Conservation (phyloP, 1,139 yeast species). For the Candida tropicalis region DNA sequence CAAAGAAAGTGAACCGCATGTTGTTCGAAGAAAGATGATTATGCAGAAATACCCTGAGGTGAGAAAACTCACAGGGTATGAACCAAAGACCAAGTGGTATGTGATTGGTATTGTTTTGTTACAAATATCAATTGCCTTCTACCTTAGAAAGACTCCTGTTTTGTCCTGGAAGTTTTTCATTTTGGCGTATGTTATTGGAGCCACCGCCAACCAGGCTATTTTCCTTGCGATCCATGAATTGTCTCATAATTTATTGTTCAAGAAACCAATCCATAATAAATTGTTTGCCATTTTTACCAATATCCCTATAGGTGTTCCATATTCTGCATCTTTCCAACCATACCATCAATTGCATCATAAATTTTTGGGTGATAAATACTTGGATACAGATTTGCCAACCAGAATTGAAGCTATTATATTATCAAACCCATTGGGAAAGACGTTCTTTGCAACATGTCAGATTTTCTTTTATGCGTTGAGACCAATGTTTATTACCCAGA, state of each 20-base stretch:
- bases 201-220: constrained; percentile 80
- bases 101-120: constrained; percentile 62
- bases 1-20: constrained; percentile 78
- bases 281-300: constrained; percentile 77
- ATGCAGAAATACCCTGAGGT: constrained; percentile 79
- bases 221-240: constrained; percentile 89
- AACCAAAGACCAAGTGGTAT: constrained; percentile 81
- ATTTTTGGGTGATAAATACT: constrained; percentile 81
- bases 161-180: constrained; percentile 57
- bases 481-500: constrained; percentile 81
- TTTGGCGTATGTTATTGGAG: constrained; percentile 79
- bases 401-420: constrained; percentile 70
- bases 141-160: constrained; percentile 58
- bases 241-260: constrained; percentile 84
- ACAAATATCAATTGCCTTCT: constrained; percentile 65
- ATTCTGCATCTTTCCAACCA: constrained; percentile 88
- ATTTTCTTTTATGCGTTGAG: constrained; percentile 86
- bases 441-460: constrained; percentile 89
- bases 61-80: constrained; percentile 79
- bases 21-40: constrained; percentile 70
- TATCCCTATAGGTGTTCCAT: constrained; percentile 87
- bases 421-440: constrained; percentile 80
- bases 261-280: constrained; percentile 74
- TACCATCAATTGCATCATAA: constrained; percentile 92
- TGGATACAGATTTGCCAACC: constrained; percentile 90